Evolutionary conservation across 2,329 filamentous ascomycete species (phyloP), one percentile per base, ranked within the genome.

Genomic region (Trichoderma sp.): DNA sequence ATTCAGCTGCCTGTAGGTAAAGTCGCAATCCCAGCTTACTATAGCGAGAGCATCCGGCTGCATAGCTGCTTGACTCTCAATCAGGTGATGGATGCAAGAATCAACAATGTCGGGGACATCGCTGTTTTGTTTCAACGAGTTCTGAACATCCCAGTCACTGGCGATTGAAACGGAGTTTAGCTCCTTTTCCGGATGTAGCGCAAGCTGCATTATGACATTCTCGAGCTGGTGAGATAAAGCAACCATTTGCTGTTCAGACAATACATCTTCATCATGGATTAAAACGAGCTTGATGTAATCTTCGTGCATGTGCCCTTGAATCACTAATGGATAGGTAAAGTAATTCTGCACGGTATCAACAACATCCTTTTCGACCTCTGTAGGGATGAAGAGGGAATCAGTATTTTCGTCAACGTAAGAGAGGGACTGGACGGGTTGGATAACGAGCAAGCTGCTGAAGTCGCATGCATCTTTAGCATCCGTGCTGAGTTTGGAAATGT

Each of bases 401-500:
- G 58, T 24, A 13, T 37, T 43, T 24, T 63, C 52, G 37, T 65
- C 53, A 14, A 49, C 21, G 21, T 68, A 63, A 8, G 57, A 56
- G 5, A 68, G 47, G 8, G 67, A 63, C 19, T 68, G 67, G 14
- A 68, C 57, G 5, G 71, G 71, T 16, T 72, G 71, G 2, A 72
- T 57, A 6, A 75, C 73, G n/a, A 76, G 68, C 13, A 74, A 56
- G 33, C 68, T 73, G 19, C 68, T 67, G 52, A 75, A 74, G 13
- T 73, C 63, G 62, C 71, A 73, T 27, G 73, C 73, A 27, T 67
- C 68, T 16, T 69, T 65, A 4, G 70, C 68, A 27, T 57, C 70
- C 14, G 63, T n/a, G 60, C 62, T 71, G 2, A 75, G 33, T 55
- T 71, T 71, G 11, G 66, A 56, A 19, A 76, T 75, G n/a, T 73